A percentile compares a stretch with the other conserved stretches of the same genome.
These are phyloP conservation scores for Claviceps sp. DNA, from an alignment of 2,329 filamentous ascomycete genomes.

Conservation along the genomic window DNA sequence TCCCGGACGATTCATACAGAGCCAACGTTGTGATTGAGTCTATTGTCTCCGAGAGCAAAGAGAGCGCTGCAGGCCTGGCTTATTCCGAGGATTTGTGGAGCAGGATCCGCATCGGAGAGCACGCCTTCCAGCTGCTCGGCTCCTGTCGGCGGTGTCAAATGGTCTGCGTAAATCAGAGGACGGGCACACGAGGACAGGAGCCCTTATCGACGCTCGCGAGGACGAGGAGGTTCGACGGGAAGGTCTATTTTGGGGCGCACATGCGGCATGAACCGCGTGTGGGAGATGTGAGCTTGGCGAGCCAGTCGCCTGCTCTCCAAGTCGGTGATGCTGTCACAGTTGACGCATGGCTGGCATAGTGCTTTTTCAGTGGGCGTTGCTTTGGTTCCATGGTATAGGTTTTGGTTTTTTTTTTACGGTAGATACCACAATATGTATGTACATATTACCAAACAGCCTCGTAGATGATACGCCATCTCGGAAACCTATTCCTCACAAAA, in stretches of 20 bases:
- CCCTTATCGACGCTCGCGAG: constrained; percentile 82
- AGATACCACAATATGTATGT: no score
- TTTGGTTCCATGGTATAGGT: background rate
- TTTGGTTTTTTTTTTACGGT: no score
- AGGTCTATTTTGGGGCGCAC: constrained; percentile 83
- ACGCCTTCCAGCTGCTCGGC: constrained; percentile 60
- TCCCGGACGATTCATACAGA: constrained; percentile 65
- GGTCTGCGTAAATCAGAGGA: constrained; percentile 86
- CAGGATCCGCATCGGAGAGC: constrained; percentile 48
- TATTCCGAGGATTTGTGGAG: constrained; percentile 77
- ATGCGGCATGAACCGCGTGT: constrained; percentile 35
- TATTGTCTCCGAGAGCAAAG: constrained; percentile 18
- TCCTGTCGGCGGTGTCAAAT: constrained; percentile 86
- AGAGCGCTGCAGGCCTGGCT: constrained; percentile 30
- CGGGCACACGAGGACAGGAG: constrained; percentile 63
- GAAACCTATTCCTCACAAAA: no score
- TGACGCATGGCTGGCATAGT: constrained; percentile 3
- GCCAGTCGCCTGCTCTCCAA: constrained; percentile 26
- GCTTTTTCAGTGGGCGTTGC: background rate
- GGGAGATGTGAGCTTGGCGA: constrained; percentile 7
- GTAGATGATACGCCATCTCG: no score
- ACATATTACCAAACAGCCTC: no score
- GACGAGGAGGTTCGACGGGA: constrained; percentile 69
- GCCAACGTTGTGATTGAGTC: constrained; percentile 65
- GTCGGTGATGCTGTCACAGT: constrained; percentile 33